Conservation (phyloP, 768 basidiomycete species). For the Gautieria morchelliformis region DNA sequence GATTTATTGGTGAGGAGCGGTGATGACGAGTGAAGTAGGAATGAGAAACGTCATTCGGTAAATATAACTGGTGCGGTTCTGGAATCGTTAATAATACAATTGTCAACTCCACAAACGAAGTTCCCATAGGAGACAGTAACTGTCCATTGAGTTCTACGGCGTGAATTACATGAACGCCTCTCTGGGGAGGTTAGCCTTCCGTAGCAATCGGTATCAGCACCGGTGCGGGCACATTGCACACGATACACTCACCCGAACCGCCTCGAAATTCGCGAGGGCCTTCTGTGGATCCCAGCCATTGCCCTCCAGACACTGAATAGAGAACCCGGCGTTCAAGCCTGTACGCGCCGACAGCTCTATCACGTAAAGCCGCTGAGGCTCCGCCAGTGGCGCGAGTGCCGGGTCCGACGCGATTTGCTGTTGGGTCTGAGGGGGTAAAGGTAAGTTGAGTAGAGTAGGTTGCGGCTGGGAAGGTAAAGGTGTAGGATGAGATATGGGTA, state of each 20-base stretch:
- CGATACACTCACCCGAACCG: constrained; percentile 62
- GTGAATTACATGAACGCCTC: not conserved
- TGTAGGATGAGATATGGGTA: constrained; percentile 18
- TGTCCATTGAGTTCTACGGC: not conserved
- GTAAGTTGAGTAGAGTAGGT: not conserved
- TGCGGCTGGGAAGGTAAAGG: constrained; percentile 23
- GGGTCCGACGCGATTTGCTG: not conserved
- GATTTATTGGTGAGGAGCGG: not conserved
- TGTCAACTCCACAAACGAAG: not conserved
- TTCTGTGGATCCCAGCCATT: constrained; percentile 79
- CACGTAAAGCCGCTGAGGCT: constrained; percentile 61
- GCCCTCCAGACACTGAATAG: constrained; percentile 75
- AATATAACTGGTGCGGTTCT: not conserved
- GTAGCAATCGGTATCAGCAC: not conserved
- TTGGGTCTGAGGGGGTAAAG: not conserved
- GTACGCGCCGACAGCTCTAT: constrained; percentile 65
- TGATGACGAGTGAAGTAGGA: not conserved
- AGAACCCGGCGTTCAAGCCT: constrained; percentile 66
- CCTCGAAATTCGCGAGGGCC: constrained; percentile 79
- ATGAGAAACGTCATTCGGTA: not conserved
- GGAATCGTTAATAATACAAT: not conserved
- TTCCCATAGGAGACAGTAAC: not conserved
- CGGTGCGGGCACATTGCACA: not conserved
- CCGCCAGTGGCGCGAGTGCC: constrained; percentile 35
- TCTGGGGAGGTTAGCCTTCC: not conserved